Evolutionary conservation across 805 yeast species (phyloP), one percentile per base, ranked within the genome.

Genomic region (Jamesozyma piceae): DNA sequence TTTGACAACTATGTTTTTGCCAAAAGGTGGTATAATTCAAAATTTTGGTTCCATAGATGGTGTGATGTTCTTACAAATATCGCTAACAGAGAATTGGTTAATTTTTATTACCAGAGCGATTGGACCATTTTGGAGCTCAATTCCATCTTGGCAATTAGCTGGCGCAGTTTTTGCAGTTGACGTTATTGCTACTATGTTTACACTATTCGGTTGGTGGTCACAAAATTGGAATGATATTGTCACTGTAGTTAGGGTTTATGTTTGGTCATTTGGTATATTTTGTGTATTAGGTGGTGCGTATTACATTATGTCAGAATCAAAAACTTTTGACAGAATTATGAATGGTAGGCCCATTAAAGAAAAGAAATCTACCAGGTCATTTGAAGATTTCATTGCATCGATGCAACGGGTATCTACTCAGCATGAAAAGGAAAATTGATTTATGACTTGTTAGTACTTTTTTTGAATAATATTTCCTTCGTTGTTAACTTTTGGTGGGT

Each of bases 61-160:
- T 77, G 83, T 88, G 60, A 72, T 87, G 72, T 87, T 87, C 82
- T 78, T 87, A 73, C 87, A 87, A 74, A 87, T 87, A 63, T 84
- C 95, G 45, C 78, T 87, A 67, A 86, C 96, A 67, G 95, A 87
- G 75, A 87, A 88, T 76, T 87, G 96, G 96, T 80, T 87, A 71
- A 87, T 87, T 74, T 87, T 87, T 83, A 74, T 88, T 65, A 87
- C 96, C 62, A 82, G 96, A 76, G 95, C 95, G 63, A 82, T 78
- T 67, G 96, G 96, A 75, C 95, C 96, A 63, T 88, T 88, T 90
- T 88, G 96, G 96, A 82, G 95, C 45, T 86, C 95, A 35, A 61
- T 75, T 46, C 96, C 96, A 73, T 88, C 96, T 38, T 88, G 96
- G 96, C 95, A 87, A 76, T 79, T 87, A 72, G 57, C 92, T 58